phyloP scores from a whole-genome alignment of 192 early-diverging fungal genomes.

The Backusella luteola region DNA sequence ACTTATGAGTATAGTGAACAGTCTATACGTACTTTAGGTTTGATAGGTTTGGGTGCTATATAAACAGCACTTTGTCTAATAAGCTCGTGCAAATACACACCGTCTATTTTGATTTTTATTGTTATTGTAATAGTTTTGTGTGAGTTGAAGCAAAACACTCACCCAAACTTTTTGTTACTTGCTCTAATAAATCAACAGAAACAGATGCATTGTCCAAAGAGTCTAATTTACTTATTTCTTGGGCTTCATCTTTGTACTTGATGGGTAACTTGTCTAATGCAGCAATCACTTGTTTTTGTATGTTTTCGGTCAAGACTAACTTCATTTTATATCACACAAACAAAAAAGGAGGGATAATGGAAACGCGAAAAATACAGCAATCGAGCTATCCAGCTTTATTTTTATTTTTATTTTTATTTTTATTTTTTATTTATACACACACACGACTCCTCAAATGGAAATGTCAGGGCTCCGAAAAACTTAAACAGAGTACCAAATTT shows the following conservation, averaged over 20 bases:
- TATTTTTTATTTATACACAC: neutral
- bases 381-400: no score
- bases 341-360: neutral
- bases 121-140: neutral
- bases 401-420: no score
- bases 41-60: constrained; percentile 1
- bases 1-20: neutral
- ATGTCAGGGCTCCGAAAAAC: neutral
- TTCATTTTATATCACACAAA: neutral
- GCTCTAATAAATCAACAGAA: neutral
- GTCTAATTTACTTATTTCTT: neutral
- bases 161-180: neutral
- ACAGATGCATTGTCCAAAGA: neutral
- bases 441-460: neutral
- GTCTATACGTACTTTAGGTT: constrained; percentile 4
- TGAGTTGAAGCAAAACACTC: neutral
- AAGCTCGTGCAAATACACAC: constrained; percentile 22
- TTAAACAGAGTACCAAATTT: no score
- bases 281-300: neutral
- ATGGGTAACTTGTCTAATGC: neutral
- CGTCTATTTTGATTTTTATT: neutral
- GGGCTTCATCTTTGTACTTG: constrained; percentile 8
- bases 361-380: neutral
- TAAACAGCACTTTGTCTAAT: constrained; percentile 14
- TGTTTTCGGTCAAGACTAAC: constrained; percentile 2